These are phyloP conservation scores for Pleomassaria siparia DNA, from an alignment of 2,329 filamentous ascomycete species.

Conservation along the genomic window DNA sequence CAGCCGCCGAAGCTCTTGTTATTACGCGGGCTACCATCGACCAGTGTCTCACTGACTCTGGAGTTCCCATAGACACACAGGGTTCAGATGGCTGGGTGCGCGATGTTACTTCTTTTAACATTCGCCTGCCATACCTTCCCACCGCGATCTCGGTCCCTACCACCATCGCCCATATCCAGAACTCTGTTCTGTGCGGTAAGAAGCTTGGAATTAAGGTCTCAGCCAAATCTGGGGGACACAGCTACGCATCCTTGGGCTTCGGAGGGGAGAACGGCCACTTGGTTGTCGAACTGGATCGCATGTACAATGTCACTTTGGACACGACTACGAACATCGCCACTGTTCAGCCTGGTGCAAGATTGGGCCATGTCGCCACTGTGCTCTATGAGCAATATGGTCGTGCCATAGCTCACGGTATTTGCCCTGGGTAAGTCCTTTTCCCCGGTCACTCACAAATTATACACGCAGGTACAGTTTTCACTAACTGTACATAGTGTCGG, in stretches of 20 bases:
- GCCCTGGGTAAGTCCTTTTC: constrained; percentile 45
- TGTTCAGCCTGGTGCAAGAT: constrained; percentile 48
- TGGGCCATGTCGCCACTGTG: constrained; percentile 33
- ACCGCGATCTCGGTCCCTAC: constrained; percentile 56
- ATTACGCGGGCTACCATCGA: constrained; percentile 11
- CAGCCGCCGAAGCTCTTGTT: constrained; percentile 11
- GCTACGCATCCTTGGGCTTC: constrained; percentile 53
- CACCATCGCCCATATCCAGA: constrained; percentile 53
- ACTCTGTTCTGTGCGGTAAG: constrained; percentile 57
- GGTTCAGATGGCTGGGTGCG: constrained; percentile 9
- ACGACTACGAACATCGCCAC: constrained; percentile 39
- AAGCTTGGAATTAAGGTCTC: constrained; percentile 43
- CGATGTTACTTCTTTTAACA: constrained; percentile 19
- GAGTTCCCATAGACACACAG: constrained; percentile 15
- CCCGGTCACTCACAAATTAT: neutral
- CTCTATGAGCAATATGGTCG: constrained; percentile 16
- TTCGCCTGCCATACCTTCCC: constrained; percentile 40
- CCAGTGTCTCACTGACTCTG: constrained; percentile 15
- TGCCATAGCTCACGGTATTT: constrained; percentile 51
- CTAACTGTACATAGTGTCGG: constrained; percentile 14
- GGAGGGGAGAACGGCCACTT: constrained; percentile 49
- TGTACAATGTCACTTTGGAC: constrained; percentile 45
- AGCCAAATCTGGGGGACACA: constrained; percentile 59
- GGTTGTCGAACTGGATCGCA: constrained; percentile 46
- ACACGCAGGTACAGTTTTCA: too few relatives aligned